Conservation (phyloP, 345 rosid species). For the Gossypium anomalum region DNA sequence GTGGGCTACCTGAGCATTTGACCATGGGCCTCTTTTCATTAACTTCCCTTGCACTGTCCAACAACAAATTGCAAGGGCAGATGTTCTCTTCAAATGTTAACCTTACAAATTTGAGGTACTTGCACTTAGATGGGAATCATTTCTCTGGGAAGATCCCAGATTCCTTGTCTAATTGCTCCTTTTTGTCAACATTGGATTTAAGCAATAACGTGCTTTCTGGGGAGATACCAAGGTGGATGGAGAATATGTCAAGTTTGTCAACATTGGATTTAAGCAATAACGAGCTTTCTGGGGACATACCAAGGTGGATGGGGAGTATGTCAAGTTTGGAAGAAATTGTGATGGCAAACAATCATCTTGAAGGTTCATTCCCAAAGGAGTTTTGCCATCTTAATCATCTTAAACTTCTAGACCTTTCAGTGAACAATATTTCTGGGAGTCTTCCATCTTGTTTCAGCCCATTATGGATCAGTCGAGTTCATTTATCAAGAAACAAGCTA, state of each 20-base stretch:
- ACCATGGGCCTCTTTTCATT: not conserved
- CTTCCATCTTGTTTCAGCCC: not conserved
- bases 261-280: not conserved
- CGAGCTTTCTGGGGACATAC: not conserved
- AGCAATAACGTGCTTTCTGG: not conserved
- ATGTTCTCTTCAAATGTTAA: not conserved
- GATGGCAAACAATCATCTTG: not conserved
- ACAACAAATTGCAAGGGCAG: not conserved
- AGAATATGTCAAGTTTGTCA: not conserved
- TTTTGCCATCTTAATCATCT: not conserved
- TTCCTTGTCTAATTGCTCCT: not conserved
- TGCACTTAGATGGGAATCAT: not conserved
- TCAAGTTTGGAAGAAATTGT: not conserved
- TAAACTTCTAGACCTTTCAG: not conserved
- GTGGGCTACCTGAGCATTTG: not conserved
- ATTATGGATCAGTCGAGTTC: not conserved
- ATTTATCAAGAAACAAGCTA: conserved; percentile 3
- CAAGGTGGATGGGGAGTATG: conserved; percentile 3
- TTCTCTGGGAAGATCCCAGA: conserved; percentile 9
- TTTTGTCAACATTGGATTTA: not conserved
- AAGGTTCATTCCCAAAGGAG: not conserved
- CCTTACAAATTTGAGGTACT: not conserved
- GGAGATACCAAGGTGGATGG: not conserved
- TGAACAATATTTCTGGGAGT: not conserved
- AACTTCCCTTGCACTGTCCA: not conserved